Percentiles rank a stretch among this genome's conserved stretches.
phyloP scores from a whole-genome alignment of 495 filamentous ascomycete species.

The Filosporella fistucella region DNA sequence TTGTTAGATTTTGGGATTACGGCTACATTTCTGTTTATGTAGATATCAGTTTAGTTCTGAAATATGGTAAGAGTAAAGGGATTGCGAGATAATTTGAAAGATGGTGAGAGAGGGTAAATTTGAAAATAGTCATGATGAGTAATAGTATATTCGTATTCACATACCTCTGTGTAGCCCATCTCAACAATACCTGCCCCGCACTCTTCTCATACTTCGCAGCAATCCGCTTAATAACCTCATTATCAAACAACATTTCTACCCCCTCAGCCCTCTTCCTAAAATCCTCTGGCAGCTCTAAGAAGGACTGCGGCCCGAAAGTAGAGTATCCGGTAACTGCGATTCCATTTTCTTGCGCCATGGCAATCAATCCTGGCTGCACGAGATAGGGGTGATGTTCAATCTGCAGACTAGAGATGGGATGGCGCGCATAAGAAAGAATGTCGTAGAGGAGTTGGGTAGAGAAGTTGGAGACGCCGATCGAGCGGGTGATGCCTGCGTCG shows the following conservation, averaged over 20 bases:
- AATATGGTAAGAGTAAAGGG: too few relatives aligned
- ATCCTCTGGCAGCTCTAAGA: conserved; percentile 54
- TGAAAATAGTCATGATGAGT: not conserved
- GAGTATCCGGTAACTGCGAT: conserved; percentile 72
- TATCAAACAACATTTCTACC: conserved; percentile 50
- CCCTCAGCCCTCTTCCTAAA: conserved; percentile 42
- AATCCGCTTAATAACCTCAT: conserved; percentile 43
- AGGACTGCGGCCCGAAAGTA: conserved; percentile 70
- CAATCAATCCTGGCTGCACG: conserved; percentile 75
- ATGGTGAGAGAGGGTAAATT: too few relatives aligned
- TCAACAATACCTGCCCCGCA: conserved; percentile 62
- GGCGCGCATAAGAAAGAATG: conserved; percentile 56
- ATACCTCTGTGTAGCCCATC: conserved; percentile 62
- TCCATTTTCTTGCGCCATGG: conserved; percentile 63
- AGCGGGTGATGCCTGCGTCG: conserved; percentile 58
- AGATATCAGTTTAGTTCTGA: not conserved
- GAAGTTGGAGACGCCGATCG: conserved; percentile 82
- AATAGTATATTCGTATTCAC: not conserved
- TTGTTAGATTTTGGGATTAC: conserved; percentile 73
- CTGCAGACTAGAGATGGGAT: conserved; percentile 76
- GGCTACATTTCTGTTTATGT: conserved; percentile 43
- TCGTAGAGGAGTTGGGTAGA: conserved; percentile 65
- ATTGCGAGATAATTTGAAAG: too few relatives aligned
- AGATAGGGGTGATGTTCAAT: conserved; percentile 81
- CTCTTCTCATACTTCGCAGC: conserved; percentile 53